Base-by-base conservation (phyloP, 2,329 filamentous ascomycete genomes). In the Teratosphaeria destructans region DNA sequence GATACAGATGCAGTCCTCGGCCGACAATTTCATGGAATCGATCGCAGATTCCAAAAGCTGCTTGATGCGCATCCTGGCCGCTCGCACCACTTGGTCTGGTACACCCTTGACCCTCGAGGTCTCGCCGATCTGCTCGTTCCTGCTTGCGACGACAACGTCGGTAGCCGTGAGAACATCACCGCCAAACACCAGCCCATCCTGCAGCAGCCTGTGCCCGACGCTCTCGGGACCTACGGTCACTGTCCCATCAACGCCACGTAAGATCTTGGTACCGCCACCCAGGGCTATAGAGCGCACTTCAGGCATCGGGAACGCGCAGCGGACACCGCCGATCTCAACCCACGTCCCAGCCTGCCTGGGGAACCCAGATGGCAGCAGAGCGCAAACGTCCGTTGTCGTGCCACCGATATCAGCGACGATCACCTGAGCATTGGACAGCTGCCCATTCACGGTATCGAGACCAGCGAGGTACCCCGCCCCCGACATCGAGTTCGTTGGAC, bases 401-500 rank as follows among this genome's bases (percentile, higher is more conserved):
- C 85, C 85, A 0, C 85, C 85, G 59, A 87, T 82, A 64, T 87
- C 85, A 1, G 86, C 80, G 0, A 87, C 83, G 69, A 86, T 81
- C 52, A 43, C 37, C 37, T 43, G 37, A 43, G 66, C 67, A 29
- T 63, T 71, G 16, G 37, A 14, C 16, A 16, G 16, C 16, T n/a
- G 37, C 23, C 65, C 69, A 43, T 66, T 71, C 56, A 68, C 62
- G 7, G 64, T 66, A 23, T 68, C 62, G 26, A 70, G 66, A 3
- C 66, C 67, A 54, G 79, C 78, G 1, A 88, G 72, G 59, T 85
- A 86, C 0, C 83, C 84, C 11, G 78, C 79, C 10, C 79, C 79
- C 11, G 78, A 75, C 75, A 82, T 80, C 10, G 77, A 79, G 61
- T 82, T 82, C 0, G 79, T 81, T 1, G 79, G 76, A 0, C 79